Evolutionary conservation across 495 filamentous ascomycete species (phyloP).

Genomic region (Evernia prunastri): DNA sequence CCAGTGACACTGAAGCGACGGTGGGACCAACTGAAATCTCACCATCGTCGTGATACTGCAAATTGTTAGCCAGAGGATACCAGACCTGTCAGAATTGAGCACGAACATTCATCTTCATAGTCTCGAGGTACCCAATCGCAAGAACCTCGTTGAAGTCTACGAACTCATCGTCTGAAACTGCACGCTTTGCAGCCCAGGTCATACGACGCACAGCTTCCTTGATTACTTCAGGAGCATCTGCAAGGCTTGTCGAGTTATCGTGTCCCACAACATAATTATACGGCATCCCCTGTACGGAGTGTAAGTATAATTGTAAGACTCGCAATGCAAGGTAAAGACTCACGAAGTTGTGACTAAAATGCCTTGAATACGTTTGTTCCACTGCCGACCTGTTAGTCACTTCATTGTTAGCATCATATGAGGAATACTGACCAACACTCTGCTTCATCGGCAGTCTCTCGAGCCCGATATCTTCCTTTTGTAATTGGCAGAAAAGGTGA

Average conservation of each 20-base stretch:
- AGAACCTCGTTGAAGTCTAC: conserved; percentile 68
- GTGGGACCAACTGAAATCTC: conserved; percentile 68
- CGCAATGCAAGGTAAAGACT: conserved; percentile 24
- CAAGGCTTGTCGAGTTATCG: conserved; percentile 57
- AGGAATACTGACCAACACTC: conserved; percentile 34
- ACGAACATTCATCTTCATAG: conserved; percentile 60
- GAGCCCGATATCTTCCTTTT: conserved; percentile 52
- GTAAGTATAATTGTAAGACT: not conserved
- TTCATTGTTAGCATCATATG: not conserved
- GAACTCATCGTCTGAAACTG: conserved; percentile 33
- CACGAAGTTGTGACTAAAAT: conserved; percentile 71
- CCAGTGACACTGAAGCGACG: conserved; percentile 70
- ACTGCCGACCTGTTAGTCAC: conserved; percentile 24
- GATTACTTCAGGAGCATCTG: conserved; percentile 52
- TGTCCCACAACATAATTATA: conserved; percentile 71
- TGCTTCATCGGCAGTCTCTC: conserved; percentile 45
- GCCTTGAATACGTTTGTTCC: conserved; percentile 48
- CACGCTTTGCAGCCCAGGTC: conserved; percentile 54
- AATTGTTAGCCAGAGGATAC: conserved; percentile 26
- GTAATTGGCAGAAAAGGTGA: conserved; percentile 56
- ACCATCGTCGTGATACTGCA: conserved; percentile 79
- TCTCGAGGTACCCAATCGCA: conserved; percentile 67
- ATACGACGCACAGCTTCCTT: conserved; percentile 53
- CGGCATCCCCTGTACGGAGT: conserved; percentile 54
- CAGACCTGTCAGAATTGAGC: not conserved